A percentile compares a stretch with the other conserved stretches of the same genome.
Evolutionary conservation across 148 eudicot genomes (phyloP).

Genomic region (Rhododendron ovatum): DNA sequence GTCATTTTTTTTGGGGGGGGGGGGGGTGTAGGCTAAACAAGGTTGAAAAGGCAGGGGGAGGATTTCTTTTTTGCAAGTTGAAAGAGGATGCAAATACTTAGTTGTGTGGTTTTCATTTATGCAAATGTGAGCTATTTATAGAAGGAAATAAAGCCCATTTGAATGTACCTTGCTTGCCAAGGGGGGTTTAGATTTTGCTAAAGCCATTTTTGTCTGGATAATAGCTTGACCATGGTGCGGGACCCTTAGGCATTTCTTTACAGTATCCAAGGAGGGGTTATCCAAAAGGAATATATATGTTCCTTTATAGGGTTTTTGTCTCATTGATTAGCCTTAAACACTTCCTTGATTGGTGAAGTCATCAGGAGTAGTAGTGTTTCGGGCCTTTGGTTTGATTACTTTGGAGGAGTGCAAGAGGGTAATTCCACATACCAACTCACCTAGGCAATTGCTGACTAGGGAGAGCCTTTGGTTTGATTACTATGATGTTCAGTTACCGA

Average conservation of each 20-base stretch:
- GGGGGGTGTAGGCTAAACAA: not conserved
- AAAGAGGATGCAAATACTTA: not conserved
- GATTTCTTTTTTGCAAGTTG: not conserved
- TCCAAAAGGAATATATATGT: not conserved
- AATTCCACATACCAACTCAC: too few species aligned
- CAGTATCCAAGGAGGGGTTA: not conserved
- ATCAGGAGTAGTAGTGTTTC: not conserved
- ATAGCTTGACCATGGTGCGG: not conserved
- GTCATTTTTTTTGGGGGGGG: not conserved
- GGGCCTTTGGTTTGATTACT: not conserved
- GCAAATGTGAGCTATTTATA: not conserved
- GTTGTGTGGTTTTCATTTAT: not conserved
- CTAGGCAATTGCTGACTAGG: too few species aligned
- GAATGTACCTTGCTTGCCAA: slow-evolving; percentile 4
- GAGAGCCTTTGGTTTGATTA: not conserved
- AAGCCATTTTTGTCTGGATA: not conserved
- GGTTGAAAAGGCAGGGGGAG: not conserved
- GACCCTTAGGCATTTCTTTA: not conserved
- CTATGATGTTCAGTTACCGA: not conserved
- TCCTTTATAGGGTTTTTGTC: not conserved
- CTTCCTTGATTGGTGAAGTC: not conserved
- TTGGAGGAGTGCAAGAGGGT: too few species aligned
- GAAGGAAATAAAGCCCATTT: not conserved
- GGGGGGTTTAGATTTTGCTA: not conserved
- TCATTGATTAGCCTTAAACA: not conserved